These are phyloP conservation scores for Austropuccinia psidii DNA, from an alignment of 1,284 basidiomycete genomes.

Conservation along the genomic window DNA sequence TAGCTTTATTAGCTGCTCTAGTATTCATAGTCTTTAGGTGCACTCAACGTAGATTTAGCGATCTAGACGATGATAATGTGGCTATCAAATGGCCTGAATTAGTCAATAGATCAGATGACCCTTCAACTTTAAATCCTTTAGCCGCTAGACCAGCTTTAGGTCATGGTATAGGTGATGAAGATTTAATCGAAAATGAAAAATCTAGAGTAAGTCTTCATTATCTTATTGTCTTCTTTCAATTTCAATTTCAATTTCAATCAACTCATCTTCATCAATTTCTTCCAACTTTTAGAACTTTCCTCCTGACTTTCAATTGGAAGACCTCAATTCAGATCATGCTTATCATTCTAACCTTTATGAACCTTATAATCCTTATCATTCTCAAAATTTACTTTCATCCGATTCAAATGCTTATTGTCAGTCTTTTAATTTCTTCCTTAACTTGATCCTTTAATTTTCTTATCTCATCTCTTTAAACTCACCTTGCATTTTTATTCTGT, in stretches of 20 bases:
- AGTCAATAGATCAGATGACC: slow-evolving; percentile 39
- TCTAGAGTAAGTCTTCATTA: neutral
- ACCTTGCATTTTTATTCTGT: too few species aligned
- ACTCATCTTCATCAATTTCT: neutral
- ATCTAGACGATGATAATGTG: slow-evolving; percentile 41
- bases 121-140: slow-evolving; percentile 43
- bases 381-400: neutral
- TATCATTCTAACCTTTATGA: neutral
- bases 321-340: neutral
- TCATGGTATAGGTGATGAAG: slow-evolving; percentile 42
- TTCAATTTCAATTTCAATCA: neutral
- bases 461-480: too few species aligned
- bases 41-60: slow-evolving; percentile 41
- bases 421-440: too few species aligned
- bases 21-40: slow-evolving; percentile 41
- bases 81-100: slow-evolving; percentile 44
- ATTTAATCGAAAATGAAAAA: slow-evolving; percentile 22
- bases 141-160: slow-evolving; percentile 40
- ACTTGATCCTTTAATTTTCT: too few species aligned
- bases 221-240: neutral
- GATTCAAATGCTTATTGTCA: too few species aligned
- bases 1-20: slow-evolving; percentile 39
- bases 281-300: neutral
- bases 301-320: neutral
- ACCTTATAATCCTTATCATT: neutral